Evolutionary conservation across 352 stramenopile genomes (phyloP).

Genomic region (Elongisporangium anandrum): DNA sequence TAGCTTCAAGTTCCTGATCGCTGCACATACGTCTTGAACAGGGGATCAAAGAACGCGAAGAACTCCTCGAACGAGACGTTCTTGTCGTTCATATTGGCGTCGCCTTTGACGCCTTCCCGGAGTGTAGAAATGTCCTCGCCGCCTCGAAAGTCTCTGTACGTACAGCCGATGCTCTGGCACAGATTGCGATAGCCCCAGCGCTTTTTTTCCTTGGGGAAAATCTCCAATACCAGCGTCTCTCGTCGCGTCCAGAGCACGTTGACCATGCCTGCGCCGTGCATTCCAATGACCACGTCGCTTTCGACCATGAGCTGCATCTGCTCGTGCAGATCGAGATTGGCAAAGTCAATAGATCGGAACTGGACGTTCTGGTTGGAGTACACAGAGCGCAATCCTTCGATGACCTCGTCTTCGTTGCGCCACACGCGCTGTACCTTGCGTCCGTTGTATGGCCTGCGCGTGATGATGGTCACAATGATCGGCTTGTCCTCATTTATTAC

Average conservation of each 20-base stretch:
- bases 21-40: constrained; percentile 13
- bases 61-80: constrained; percentile 42
- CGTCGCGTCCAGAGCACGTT: constrained; percentile 38
- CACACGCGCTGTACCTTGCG: constrained; percentile 33
- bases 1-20: neutral
- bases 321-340: constrained; percentile 19
- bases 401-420: constrained; percentile 30
- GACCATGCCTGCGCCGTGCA: constrained; percentile 50
- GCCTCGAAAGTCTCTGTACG: constrained; percentile 8
- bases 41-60: constrained; percentile 40
- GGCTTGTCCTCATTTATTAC: neutral
- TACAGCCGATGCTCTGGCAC: neutral
- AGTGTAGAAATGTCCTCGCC: constrained; percentile 3
- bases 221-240: constrained; percentile 6
- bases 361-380: constrained; percentile 11
- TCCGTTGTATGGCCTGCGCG: constrained; percentile 19
- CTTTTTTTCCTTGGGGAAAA: neutral
- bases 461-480: constrained; percentile 24
- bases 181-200: neutral
- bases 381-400: constrained; percentile 6
- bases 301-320: constrained; percentile 35
- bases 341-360: constrained; percentile 37
- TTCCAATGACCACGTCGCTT: constrained; percentile 44
- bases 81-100: constrained; percentile 51
- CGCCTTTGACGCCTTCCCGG: constrained; percentile 17